phyloP scores from a whole-genome alignment of 768 basidiomycete genomes.

The Amanita subjunquillea region DNA sequence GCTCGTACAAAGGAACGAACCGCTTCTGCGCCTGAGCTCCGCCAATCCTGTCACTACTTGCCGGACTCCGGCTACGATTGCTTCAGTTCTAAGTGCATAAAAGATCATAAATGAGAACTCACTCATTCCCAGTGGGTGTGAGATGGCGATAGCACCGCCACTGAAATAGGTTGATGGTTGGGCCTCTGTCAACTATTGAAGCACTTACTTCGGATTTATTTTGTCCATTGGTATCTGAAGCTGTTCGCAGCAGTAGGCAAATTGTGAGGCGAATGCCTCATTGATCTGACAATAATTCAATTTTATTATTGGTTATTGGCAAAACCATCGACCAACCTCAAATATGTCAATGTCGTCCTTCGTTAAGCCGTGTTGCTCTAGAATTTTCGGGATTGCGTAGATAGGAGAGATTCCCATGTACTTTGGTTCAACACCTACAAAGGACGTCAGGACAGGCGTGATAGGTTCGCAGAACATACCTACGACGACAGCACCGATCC shows the following conservation, averaged over 20 bases:
- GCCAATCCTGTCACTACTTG: conserved; percentile 86
- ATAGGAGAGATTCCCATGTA: conserved; percentile 76
- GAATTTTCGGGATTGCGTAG: conserved; percentile 59
- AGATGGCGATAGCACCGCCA: conserved; percentile 78
- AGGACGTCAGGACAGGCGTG: neutral
- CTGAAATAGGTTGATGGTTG: conserved; percentile 23
- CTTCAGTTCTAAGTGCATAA: conserved; percentile 7
- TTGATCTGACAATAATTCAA: conserved; percentile 47
- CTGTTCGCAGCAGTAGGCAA: conserved; percentile 84
- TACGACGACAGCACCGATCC: conserved; percentile 65
- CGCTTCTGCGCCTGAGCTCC: conserved; percentile 61
- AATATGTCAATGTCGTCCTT: conserved; percentile 71
- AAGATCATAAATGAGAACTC: conserved; percentile 15
- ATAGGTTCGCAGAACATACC: conserved; percentile 31
- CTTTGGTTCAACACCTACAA: conserved; percentile 59
- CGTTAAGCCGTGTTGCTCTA: conserved; percentile 47
- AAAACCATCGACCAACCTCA: conserved; percentile 36
- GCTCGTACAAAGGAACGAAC: conserved; percentile 69
- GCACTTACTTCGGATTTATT: conserved; percentile 73
- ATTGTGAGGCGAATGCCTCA: conserved; percentile 90
- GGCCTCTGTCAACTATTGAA: neutral
- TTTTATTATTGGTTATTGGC: neutral
- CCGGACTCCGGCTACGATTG: conserved; percentile 58
- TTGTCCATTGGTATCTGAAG: conserved; percentile 67
- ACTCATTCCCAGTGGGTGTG: conserved; percentile 84